These are phyloP conservation scores for Prunus mongolica DNA, from an alignment of 306 rosid species.

Conservation along the genomic window DNA sequence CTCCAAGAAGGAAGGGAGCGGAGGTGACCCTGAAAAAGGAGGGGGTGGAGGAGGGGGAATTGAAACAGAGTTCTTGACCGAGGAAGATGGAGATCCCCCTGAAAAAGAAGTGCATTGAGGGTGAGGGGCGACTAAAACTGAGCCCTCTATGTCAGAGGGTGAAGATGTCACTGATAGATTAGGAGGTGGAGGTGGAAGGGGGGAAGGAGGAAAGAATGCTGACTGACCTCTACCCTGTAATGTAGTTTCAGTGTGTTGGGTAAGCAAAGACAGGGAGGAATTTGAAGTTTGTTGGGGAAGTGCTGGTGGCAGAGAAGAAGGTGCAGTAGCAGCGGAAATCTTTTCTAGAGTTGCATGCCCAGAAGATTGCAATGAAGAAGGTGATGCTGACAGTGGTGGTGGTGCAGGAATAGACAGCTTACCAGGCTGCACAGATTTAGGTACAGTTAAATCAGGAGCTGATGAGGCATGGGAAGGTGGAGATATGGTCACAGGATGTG, in stretches of 20 bases:
- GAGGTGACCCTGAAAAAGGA: conserved; percentile 27
- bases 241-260: conserved; percentile 22
- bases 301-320: conserved; percentile 16
- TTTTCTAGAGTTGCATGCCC: conserved; percentile 25
- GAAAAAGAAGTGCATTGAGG: conserved; percentile 19
- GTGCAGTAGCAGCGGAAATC: conserved; percentile 17
- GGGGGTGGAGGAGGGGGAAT: conserved; percentile 9
- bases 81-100: conserved; percentile 4
- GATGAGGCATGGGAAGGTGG: conserved; percentile 14
- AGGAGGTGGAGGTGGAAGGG: conserved; percentile 21
- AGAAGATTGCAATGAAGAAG: conserved; percentile 33
- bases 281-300: conserved; percentile 24
- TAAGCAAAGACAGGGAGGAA: conserved; percentile 13
- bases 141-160: conserved; percentile 21
- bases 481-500: conserved; percentile 33
- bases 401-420: conserved; percentile 32
- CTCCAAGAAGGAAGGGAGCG: conserved; percentile 28
- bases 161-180: conserved; percentile 23
- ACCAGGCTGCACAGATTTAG: conserved; percentile 30
- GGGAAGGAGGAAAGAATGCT: conserved; percentile 22
- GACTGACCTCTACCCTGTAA: conserved; percentile 24
- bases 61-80: conserved; percentile 15
- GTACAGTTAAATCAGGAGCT: conserved; percentile 30
- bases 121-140: conserved; percentile 26
- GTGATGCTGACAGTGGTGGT: conserved; percentile 15